Base-by-base conservation (phyloP, 257 asterid genomes). In the Scutellaria baicalensis region DNA sequence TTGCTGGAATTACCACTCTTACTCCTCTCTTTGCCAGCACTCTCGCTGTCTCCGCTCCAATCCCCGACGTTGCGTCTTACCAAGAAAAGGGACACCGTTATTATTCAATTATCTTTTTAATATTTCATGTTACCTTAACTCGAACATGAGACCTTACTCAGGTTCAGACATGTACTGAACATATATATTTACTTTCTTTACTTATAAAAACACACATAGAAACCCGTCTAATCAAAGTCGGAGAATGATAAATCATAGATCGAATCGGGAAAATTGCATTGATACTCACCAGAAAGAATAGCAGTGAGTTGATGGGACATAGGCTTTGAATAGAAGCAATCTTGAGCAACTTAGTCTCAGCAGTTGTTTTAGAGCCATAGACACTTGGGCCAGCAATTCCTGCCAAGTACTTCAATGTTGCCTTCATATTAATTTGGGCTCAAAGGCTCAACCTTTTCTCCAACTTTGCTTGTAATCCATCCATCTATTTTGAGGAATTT, bases 31-130 rank as follows among this genome's bases (percentile, higher is more conserved):
- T 83, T 17, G 93, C 97, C 70, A 93, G 71, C 64, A 87, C 97
- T 64, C 91, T 80, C 7, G 97, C 98, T 1, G 98, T 93, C 75
- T 93, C 98, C 0, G 89, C 94, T 0, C 98, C 98, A 3, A 93
- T 93, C 2, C 98, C 98, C 1, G 96, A 88, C 33, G 98, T 90
- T 44, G 96, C 97, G 0, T 97, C 98, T 85, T 27, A 1, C 33
- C 33, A 2, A 27, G 4, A 27, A 27, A 27, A 27, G 3, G 3
- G 31, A 23, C 1, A 4, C 33, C 33, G 3, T 27, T 27, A 27
- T 27, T n/a, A n/a, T 27, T 5, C 5, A n/a, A 27, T 27, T 5
- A 27, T 3, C n/a, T 27, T 27, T 27, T 27, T 27, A 27, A 27
- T 27, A n/a, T 3, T 23, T 23, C 31, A 1, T 23, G 1, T 1